These are phyloP conservation scores for Rhodotorula toruloides DNA, from an alignment of 768 basidiomycete genomes.

Conservation along the genomic window DNA sequence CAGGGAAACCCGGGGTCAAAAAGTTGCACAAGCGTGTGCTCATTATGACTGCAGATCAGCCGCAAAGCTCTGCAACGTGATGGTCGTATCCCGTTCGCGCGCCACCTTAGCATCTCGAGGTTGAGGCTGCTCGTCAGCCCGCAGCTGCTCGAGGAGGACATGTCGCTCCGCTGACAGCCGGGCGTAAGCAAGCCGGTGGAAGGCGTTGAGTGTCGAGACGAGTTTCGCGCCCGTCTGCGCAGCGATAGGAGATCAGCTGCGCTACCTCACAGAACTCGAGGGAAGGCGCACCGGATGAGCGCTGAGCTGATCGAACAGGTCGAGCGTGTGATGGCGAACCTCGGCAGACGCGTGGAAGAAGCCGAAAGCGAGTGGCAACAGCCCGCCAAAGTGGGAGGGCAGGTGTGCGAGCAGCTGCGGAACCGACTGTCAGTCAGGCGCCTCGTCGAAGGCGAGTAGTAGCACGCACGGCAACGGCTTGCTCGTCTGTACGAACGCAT, in stretches of 20 bases:
- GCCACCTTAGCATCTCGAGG: too few species aligned
- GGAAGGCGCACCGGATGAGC: constrained; percentile 60
- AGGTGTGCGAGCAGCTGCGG: constrained; percentile 70
- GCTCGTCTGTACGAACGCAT: constrained; percentile 72
- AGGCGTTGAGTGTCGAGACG: constrained; percentile 74
- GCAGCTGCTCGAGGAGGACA: not conserved
- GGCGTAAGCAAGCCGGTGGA: constrained; percentile 81
- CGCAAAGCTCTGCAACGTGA: not conserved
- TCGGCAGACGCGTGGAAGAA: constrained; percentile 79
- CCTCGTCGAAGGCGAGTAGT: not conserved
- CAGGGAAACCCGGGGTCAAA: too few species aligned
- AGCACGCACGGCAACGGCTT: constrained; percentile 71
- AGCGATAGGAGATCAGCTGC: not conserved
- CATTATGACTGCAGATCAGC: too few species aligned
- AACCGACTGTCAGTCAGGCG: not conserved
- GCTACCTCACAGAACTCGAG: not conserved
- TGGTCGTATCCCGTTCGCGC: constrained; percentile 14
- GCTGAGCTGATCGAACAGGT: constrained; percentile 74
- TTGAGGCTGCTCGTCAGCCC: too few species aligned
- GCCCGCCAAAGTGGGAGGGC: constrained; percentile 71
- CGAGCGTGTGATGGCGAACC: constrained; percentile 72
- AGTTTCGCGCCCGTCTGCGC: constrained; percentile 70
- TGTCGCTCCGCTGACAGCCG: constrained; percentile 14
- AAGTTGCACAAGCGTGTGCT: too few species aligned
- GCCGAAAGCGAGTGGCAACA: constrained; percentile 78